Base-by-base conservation (phyloP, 139 green algal genomes). In the Dunaliella primolecta region DNA sequence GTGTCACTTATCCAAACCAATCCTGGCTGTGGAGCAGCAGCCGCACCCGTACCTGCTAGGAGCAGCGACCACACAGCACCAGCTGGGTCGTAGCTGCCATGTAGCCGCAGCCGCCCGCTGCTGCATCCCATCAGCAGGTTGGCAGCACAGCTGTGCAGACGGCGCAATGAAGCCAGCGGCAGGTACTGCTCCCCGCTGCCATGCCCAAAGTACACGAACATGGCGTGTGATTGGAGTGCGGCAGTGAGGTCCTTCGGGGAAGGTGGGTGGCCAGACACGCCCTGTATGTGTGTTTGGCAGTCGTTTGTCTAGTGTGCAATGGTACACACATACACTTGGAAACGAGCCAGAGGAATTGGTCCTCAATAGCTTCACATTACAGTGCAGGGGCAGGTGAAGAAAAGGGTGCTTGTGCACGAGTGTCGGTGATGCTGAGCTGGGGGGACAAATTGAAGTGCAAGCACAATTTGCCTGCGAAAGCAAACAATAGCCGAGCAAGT, bases 181-280 rank as follows among this genome's bases (percentile, higher is more conserved):
- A 98, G 82, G 84, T 95, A 95, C 89, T 96, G 93, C 89, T 97
- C 93, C 20, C 95, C 96, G 23, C 89, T 93, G 75, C 96, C 96
- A 89, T 99, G 96, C 0, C 96, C 96, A 82, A 93, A 94, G 91
- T 98, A 99, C 21, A 98, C 88, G 86, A 96, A 98, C 81, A 98
- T 75, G 20, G 93, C 86, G 64, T 91, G 91, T 3, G 76, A 30
- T 27, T 90, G 78, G 34, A 98, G 89, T 24, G 89, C 93, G 11
- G 33, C 27, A 33, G 91, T 77, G 37, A 97, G 86, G 33, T 88
- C 82, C 0, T 64, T 30, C 1, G 83, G 37, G 21, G 83, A n/a
- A 11, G 93, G 91, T 0, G 83, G 80, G 56, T 81, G 55, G 34
- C 93, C 92, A 2, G 81, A 87, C n/a, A 83, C 89, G 35, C 94